A percentile compares a stretch with the other conserved stretches of the same genome.
Conservation (phyloP, 2,329 filamentous ascomycete species). For the Scedosporium aurantiacum region DNA sequence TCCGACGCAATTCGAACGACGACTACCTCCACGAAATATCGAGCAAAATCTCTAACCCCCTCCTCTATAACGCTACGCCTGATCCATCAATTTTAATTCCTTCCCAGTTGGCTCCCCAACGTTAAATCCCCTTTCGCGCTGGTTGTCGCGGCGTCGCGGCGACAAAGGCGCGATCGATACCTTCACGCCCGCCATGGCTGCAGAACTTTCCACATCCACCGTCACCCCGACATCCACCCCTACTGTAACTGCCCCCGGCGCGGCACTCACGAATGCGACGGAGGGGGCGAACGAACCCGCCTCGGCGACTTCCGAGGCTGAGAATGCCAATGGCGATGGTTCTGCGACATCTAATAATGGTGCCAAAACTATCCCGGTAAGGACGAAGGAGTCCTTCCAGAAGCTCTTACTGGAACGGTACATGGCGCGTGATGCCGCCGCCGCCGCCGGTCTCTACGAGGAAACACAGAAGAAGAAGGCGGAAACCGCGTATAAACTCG, state of each 20-base stretch:
- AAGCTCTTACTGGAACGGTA: conserved; percentile 43
- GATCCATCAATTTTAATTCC: neutral
- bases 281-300: conserved; percentile 12
- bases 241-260: conserved; percentile 17
- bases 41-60: neutral
- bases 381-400: conserved; percentile 46
- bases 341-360: neutral
- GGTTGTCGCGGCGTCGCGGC: conserved; percentile 24
- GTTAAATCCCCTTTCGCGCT: neutral
- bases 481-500: conserved; percentile 50
- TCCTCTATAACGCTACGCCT: neutral
- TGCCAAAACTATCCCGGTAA: conserved; percentile 24
- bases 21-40: neutral
- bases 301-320: neutral
- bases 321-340: neutral
- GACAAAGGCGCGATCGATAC: conserved; percentile 19
- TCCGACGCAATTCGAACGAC: neutral
- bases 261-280: conserved; percentile 20
- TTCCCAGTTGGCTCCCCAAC: neutral
- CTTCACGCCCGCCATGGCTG: conserved; percentile 29
- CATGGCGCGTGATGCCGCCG: conserved; percentile 42
- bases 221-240: conserved; percentile 14
- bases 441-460: conserved; percentile 39
- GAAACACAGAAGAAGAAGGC: conserved; percentile 43
- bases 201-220: conserved; percentile 26